A percentile compares a stretch with the other conserved stretches of the same genome.
phyloP scores from a whole-genome alignment of 2,329 filamentous ascomycete species.

The Neofusicoccum cordaticola region DNA sequence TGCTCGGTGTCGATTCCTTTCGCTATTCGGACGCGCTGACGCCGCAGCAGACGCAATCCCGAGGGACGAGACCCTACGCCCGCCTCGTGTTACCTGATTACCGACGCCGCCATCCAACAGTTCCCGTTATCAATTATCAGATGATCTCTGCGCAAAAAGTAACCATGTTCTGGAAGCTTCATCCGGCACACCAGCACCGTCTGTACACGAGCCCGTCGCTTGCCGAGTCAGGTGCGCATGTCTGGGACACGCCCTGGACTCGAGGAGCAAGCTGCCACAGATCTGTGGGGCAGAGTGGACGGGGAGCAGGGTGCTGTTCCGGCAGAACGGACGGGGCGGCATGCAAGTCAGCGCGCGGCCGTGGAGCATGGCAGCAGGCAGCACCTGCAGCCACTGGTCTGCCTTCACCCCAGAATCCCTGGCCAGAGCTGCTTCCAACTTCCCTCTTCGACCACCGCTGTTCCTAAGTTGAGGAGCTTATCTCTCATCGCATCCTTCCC shows the following conservation, averaged over 20 bases:
- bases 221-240: not conserved
- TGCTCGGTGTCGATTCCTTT: not conserved
- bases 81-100: not conserved
- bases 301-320: not conserved
- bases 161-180: not conserved
- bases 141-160: not conserved
- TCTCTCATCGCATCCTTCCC: not conserved
- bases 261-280: not conserved
- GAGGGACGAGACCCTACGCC: not conserved
- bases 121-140: not conserved
- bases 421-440: not conserved
- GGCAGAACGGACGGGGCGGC: not conserved
- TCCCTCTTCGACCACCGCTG: not conserved
- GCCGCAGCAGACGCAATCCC: not conserved
- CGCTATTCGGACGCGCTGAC: not conserved
- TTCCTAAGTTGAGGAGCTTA: not conserved
- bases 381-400: not conserved
- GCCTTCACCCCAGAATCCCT: not conserved
- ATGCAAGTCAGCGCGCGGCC: not conserved
- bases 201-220: not conserved
- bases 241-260: not conserved
- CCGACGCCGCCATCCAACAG: not conserved
- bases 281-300: conserved; percentile 1
- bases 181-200: not conserved
- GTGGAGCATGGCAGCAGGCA: not conserved